Evolutionary conservation across 140 eudicot genomes (phyloP).

Genomic region (Oenanthe javanica): DNA sequence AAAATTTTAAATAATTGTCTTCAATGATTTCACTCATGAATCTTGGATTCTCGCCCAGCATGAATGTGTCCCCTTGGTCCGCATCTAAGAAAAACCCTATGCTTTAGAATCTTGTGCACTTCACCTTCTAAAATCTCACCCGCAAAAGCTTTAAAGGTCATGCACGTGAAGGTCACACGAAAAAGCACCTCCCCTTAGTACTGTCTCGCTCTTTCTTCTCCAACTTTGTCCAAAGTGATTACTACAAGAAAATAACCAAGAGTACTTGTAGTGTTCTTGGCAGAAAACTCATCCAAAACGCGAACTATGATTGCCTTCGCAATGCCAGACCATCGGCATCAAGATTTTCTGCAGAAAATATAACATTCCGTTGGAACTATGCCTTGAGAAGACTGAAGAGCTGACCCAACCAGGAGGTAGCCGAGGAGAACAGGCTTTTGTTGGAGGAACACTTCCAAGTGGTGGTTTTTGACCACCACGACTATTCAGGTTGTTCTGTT

Average conservation of each 20-base stretch:
- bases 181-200: conserved; percentile 59
- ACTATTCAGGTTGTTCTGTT: too few species aligned
- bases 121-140: conserved; percentile 62
- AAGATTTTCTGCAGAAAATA: conserved; percentile 51
- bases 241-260: conserved; percentile 66
- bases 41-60: conserved; percentile 52
- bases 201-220: conserved; percentile 64
- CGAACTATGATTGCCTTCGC: conserved; percentile 52
- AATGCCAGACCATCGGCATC: conserved; percentile 56
- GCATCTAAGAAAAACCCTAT: conserved; percentile 61
- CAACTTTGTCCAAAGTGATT: conserved; percentile 47
- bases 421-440: too few species aligned
- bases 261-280: conserved; percentile 53
- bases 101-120: conserved; percentile 57
- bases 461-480: too few species aligned
- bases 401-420: background rate
- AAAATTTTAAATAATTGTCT: background rate
- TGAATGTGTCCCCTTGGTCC: conserved; percentile 64
- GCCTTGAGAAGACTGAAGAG: conserved; percentile 32
- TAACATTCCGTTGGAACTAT: conserved; percentile 63
- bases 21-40: conserved; percentile 44
- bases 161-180: conserved; percentile 62
- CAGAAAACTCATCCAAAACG: conserved; percentile 51
- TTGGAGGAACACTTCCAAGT: too few species aligned
- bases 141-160: conserved; percentile 45